phyloP scores from a whole-genome alignment of 768 basidiomycete genomes.

The Trametes sanguinea region DNA sequence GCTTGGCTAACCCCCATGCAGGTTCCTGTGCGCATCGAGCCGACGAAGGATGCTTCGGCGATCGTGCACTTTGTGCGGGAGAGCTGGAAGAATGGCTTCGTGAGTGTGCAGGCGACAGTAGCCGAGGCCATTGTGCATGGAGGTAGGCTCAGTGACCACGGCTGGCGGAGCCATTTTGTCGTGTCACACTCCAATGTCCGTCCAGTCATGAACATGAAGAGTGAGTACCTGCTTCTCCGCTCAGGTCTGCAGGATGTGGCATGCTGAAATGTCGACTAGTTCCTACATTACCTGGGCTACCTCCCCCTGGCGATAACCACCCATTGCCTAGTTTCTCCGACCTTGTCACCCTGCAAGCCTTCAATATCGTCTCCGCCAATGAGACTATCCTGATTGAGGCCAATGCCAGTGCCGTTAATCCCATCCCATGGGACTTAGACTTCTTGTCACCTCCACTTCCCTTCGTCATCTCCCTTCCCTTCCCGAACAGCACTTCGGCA shows the following conservation, averaged over 20 bases:
- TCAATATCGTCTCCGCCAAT: conserved; percentile 44
- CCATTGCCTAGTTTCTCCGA: conserved; percentile 60
- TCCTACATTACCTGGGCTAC: conserved; percentile 65
- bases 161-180: conserved; percentile 50
- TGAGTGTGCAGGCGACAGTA: conserved; percentile 47
- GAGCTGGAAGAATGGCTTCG: conserved; percentile 56
- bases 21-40: conserved; percentile 50
- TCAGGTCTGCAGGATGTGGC: background rate
- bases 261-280: conserved; percentile 42
- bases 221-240: conserved; percentile 42
- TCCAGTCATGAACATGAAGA: conserved; percentile 49
- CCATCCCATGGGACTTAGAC: conserved; percentile 50
- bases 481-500: conserved; percentile 16
- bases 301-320: conserved; percentile 50
- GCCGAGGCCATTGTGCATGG: conserved; percentile 51
- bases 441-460: conserved; percentile 60
- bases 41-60: conserved; percentile 52
- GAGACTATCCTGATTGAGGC: conserved; percentile 41
- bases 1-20: conserved; percentile 64
- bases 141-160: conserved; percentile 43
- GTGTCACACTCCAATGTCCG: conserved; percentile 47
- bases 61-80: conserved; percentile 55
- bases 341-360: conserved; percentile 61
- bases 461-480: conserved; percentile 58
- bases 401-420: conserved; percentile 59